Evolutionary conservation across 2,329 filamentous ascomycete genomes (phyloP).

Genomic region (Colletotrichum australisinense): DNA sequence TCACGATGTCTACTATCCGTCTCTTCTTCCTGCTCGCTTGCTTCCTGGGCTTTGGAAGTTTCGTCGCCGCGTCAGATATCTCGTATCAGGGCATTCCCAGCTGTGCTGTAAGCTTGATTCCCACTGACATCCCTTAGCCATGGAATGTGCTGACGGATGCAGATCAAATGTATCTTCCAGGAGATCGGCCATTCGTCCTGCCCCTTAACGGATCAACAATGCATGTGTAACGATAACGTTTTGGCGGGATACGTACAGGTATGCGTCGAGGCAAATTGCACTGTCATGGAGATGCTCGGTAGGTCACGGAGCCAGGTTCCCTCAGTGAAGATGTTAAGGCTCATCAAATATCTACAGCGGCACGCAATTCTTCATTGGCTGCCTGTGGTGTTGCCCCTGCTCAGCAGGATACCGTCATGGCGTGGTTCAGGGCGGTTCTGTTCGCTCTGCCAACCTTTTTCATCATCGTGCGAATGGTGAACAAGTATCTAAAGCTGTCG

Average conservation of each 20-base stretch:
- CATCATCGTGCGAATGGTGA: background rate
- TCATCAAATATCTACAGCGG: constrained; percentile 1
- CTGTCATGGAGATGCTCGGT: constrained; percentile 28
- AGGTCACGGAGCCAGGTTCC: background rate
- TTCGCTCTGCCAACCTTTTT: constrained; percentile 22
- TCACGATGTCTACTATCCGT: constrained; percentile 13
- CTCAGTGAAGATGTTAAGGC: background rate
- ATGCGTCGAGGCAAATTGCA: constrained; percentile 24
- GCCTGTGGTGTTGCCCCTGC: constrained; percentile 19
- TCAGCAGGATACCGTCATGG: background rate
- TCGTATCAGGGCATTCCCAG: constrained; percentile 5
- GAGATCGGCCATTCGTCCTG: constrained; percentile 23
- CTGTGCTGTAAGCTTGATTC: constrained; percentile 17
- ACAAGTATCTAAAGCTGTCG: constrained; percentile 30
- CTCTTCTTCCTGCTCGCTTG: constrained; percentile 19
- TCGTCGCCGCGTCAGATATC: background rate
- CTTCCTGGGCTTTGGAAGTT: background rate
- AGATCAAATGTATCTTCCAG: constrained; percentile 22
- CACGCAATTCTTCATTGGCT: constrained; percentile 5
- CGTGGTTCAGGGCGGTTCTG: constrained; percentile 7
- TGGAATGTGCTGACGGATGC: background rate
- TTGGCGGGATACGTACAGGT: constrained; percentile 18
- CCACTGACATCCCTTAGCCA: background rate
- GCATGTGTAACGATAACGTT: constrained; percentile 19
- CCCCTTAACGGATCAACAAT: constrained; percentile 20